Evolutionary conservation across 1,284 basidiomycete species (phyloP).

Genomic region (Cystobasidium pallidum): DNA sequence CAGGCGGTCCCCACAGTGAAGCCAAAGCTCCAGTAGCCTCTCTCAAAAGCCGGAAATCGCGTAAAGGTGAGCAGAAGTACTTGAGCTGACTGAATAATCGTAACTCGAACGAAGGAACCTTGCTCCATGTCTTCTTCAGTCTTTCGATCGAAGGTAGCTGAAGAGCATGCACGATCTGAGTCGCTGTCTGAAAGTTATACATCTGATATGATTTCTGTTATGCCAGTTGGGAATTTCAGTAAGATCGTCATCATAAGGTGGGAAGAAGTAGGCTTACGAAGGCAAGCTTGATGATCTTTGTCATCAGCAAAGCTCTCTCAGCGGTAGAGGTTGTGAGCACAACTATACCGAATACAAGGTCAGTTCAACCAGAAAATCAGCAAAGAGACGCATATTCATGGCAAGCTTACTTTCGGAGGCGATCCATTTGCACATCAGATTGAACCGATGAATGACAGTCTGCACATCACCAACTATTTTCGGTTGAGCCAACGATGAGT

Average conservation of each 20-base stretch:
- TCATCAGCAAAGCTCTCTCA: constrained; percentile 69
- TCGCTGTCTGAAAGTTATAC: constrained; percentile 77
- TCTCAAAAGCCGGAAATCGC: constrained; percentile 77
- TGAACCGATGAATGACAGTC: constrained; percentile 84
- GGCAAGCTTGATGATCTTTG: constrained; percentile 82
- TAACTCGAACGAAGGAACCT: constrained; percentile 72
- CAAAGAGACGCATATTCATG: neutral
- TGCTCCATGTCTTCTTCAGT: constrained; percentile 70
- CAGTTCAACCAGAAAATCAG: neutral
- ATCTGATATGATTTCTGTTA: constrained; percentile 77
- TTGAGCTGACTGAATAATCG: constrained; percentile 76
- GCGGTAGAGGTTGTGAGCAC: constrained; percentile 57
- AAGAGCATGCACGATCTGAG: constrained; percentile 79
- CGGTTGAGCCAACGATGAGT: neutral
- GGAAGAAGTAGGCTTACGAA: constrained; percentile 65
- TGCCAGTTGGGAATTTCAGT: neutral
- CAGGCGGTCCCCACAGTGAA: constrained; percentile 62
- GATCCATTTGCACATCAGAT: constrained; percentile 80
- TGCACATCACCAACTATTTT: constrained; percentile 59
- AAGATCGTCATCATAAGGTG: neutral
- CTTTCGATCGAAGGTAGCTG: constrained; percentile 72
- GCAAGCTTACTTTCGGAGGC: constrained; percentile 59
- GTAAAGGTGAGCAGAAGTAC: constrained; percentile 67
- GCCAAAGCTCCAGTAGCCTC: constrained; percentile 67
- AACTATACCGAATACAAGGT: constrained; percentile 22